Base-by-base conservation (phyloP, 2,329 filamentous ascomycete species). In the Catunica adiposa region DNA sequence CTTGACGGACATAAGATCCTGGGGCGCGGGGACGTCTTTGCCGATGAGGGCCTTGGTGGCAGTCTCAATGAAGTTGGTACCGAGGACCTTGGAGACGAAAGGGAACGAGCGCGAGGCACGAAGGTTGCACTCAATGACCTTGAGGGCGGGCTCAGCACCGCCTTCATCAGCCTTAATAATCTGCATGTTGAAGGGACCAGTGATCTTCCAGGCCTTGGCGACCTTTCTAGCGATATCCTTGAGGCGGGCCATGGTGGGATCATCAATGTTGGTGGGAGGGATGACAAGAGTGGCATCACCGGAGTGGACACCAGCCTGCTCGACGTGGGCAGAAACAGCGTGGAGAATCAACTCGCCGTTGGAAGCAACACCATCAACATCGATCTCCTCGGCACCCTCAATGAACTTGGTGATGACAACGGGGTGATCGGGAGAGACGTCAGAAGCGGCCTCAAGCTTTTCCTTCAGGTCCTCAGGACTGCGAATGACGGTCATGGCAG, bases 161-260 rank as follows among this genome's bases (percentile, higher is more conserved):
- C 85, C 85, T 58, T 86, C 82, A 31, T 84, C 80, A 37, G 86
- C 88, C 74, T 94, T 94, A 78, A 98, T 97, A 71, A 98, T 94
- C 68, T 98, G 92, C 90, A 98, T 97, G 78, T 98, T 98, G 81
- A 97, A 98, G 58, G 92, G 92, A 56, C 92, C 92, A 20, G 89
- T 97, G 69, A 97, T 97, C 66, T 79, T 89, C 88, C 90, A 96
- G 51, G 92, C 92, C 71, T 92, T 86, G 62, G 92, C 92, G 54
- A 98, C 89, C 79, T 95, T 97, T 70, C 89, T 71, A 15, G 92
- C 90, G 63, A 98, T 97, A 63, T 87, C 87, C 80, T 96, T 97
- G 66, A 95, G 80, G 59, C 92, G 87, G 61, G 79, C 80, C 78
- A 95, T 85, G 61, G 84, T 85, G 57, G 70, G 71, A 62, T 84